Conservation (phyloP, 2,329 filamentous ascomycete species). For the Aspergillus pseudonomiae region DNA sequence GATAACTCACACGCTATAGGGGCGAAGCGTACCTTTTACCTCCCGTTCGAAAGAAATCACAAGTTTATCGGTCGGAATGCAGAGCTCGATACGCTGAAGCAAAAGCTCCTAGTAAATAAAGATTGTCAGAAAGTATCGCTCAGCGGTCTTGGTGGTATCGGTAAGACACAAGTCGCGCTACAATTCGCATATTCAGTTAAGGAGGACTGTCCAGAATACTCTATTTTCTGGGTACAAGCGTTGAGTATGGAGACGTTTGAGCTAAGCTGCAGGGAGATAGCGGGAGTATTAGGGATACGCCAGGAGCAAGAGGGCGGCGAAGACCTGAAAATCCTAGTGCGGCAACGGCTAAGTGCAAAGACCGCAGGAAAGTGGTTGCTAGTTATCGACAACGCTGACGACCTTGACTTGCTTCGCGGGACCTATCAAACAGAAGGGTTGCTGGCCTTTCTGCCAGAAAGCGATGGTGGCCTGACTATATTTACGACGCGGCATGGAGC, state of each 20-base stretch:
- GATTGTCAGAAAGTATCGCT: conserved; percentile 11
- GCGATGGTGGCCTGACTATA: conserved; percentile 23
- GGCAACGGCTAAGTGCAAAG: conserved; percentile 9
- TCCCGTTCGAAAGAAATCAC: neutral
- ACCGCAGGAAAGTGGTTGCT: conserved; percentile 23
- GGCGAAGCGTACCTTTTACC: neutral
- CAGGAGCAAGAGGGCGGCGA: conserved; percentile 10
- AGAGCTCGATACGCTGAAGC: conserved; percentile 2
- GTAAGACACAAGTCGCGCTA: conserved; percentile 29
- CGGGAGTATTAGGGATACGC: conserved; percentile 7
- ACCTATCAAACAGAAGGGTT: conserved; percentile 1
- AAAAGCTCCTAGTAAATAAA: conserved; percentile 3
- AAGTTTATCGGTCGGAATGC: conserved; percentile 1
- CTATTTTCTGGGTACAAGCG: conserved; percentile 21
- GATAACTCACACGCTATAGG: conserved; percentile 1
- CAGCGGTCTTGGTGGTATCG: conserved; percentile 27
- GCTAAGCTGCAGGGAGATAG: conserved; percentile 14
- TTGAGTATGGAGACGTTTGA: conserved; percentile 18
- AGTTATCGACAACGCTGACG: conserved; percentile 29
- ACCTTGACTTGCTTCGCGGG: conserved; percentile 18
- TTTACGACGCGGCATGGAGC: conserved; percentile 28
- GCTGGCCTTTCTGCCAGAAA: conserved; percentile 17
- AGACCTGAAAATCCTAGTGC: conserved; percentile 11
- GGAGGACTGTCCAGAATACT: conserved; percentile 14
- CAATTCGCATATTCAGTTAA: conserved; percentile 20